Evolutionary conservation across 2,329 filamentous ascomycete species (phyloP), one percentile per base, ranked within the genome.

Genomic region (Trichoderma sp.): DNA sequence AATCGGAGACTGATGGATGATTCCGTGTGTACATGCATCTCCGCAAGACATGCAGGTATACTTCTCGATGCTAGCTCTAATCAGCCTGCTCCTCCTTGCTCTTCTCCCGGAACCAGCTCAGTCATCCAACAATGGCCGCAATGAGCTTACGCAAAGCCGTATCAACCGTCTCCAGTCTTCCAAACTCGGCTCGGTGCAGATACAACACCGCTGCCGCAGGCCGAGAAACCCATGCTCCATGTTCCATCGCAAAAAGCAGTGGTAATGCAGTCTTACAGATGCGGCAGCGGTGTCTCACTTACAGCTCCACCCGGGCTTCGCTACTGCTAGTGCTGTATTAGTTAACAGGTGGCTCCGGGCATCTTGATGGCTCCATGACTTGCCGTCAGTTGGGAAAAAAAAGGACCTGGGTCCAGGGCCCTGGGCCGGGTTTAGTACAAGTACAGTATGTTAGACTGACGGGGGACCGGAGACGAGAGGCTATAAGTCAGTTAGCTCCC

Each of bases 281-380:
- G 21, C 56, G 18, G 21, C 56, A 59, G 56, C 21, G 32, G 56
- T 59, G 56, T 39, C 56, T 59, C 56, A 34, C 56, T 24, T 59
- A 16, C 7, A 59, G 30, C 56, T 59, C 56, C 56, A 43, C 56
- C 14, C 56, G 28, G 37, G 34, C 56, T 59, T 39, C 13, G 34
- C 56, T 43, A 37, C 55, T 54, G 26, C 32, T 34, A 24, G 30
- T 37, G 55, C 32, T 58, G n/a, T 21, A 16, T 28, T 54, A 30
- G 26, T 18, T 55, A 3, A 13, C n/a, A 11, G 14, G 46, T 24
- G 21, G 46, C 46, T 49, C 11, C 10, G n/a, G 46, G 43, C 43
- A n/a, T 34, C 32, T 34, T 34, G 30, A 32, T 5, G 18, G 43
- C 46, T 49, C 46, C 46, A 49, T 49, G 46, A 13, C 46, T 43